Conservation (phyloP, 2,329 filamentous ascomycete species). For the Dactylellina drechsleri region DNA sequence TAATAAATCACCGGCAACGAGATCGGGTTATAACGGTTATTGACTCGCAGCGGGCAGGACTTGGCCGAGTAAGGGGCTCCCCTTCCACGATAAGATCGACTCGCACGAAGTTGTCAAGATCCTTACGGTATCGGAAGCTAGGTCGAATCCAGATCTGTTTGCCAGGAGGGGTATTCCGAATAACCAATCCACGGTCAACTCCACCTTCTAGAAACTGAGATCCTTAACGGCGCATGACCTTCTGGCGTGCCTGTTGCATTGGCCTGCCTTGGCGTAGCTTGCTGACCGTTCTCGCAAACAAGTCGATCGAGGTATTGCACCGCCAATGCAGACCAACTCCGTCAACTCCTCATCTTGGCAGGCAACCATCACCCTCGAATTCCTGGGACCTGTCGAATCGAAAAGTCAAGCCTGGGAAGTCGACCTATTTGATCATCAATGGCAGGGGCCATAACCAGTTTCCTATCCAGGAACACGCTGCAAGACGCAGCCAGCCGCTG, state of each 20-base stretch:
- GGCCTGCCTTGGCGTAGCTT: not conserved
- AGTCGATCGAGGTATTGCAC: not conserved
- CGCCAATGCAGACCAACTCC: not conserved
- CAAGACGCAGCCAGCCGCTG: conserved; percentile 23
- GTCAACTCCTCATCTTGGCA: conserved; percentile 27
- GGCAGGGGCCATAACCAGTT: conserved; percentile 28
- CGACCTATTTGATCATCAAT: conserved; percentile 33
- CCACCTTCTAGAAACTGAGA: conserved; percentile 47
- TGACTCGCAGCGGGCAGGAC: not conserved
- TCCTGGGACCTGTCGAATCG: conserved; percentile 26
- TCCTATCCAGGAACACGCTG: conserved; percentile 33
- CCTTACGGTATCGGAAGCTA: conserved; percentile 34
- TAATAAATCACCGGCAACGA: not conserved
- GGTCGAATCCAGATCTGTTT: not conserved
- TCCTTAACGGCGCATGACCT: conserved; percentile 19
- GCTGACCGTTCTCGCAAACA: conserved; percentile 4
- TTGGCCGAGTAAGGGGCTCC: conserved; percentile 18
- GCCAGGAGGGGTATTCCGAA: conserved; percentile 7
- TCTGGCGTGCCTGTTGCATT: conserved; percentile 20
- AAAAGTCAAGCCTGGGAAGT: conserved; percentile 9
- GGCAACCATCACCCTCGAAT: conserved; percentile 30
- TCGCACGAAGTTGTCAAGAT: conserved; percentile 29
- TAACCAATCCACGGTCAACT: conserved; percentile 5
- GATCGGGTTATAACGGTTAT: not conserved
- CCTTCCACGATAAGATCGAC: conserved; percentile 40